Base-by-base conservation (phyloP, 352 stramenopile genomes). In the Elongisporangium prolatum region DNA sequence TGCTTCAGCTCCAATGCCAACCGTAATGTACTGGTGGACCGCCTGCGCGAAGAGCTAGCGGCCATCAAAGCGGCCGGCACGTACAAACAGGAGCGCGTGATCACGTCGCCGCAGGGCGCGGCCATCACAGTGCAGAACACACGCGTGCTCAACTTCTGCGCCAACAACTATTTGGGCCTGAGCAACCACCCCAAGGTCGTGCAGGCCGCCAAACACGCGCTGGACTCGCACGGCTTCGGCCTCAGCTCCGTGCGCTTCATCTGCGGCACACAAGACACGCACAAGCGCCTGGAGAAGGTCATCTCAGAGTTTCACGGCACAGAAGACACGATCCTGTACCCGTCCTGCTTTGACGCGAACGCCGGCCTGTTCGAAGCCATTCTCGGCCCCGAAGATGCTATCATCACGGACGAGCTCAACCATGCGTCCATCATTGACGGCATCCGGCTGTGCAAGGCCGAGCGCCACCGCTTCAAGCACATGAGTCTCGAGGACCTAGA, bases 361-460 rank as follows among this genome's bases (percentile, higher is more conserved):
- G 93, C 89, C 7, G 89, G 90, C 20, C 74, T 98, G 34, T 98
- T 98, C 50, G 91, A 98, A 58, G 77, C 72, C 10, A 76, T 97
- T 24, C 69, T 98, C 17, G 88, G 77, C 61, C 60, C 75, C 25
- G 86, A 98, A 53, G 93, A 98, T 63, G 90, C 93, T 28, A 91
- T 98, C 57, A 91, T 98, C 67, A 97, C 83, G 40, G 91, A 98
- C 57, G 84, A 96, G 62, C 84, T 98, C 61, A 98, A 98, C 74
- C 91, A 98, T 70, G 91, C 91, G 57, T 95, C 80, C 52, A 98
- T 98, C 69, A 98, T 98, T 63, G 93, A 98, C 70, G 93, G 92
- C 57, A 88, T 98, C 49, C 83, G 93, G 9, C 83, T 98, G 3
- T 98, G 86, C 72, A 98, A 98, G 73, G 93, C 92, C 38, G 74